Evolutionary conservation across 2,329 filamentous ascomycete genomes (phyloP), one percentile per base, ranked within the genome.

Genomic region (Volutella citrinella): DNA sequence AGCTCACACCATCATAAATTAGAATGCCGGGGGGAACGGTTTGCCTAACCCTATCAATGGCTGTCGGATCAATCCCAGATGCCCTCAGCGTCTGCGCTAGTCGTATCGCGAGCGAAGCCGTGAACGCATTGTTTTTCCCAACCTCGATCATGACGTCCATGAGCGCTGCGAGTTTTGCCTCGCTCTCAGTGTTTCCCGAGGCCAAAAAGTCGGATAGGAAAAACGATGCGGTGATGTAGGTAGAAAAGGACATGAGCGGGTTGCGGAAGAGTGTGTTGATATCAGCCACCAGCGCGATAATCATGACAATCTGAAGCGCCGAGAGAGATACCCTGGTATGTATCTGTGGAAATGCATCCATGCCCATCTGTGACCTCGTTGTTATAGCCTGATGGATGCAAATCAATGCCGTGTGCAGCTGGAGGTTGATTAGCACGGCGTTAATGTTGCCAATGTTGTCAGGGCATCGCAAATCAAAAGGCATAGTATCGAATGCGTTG

Each of bases 141-240:
- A 93, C 86, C 19, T 82, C 70, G 0, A 78, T 66, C 32, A 46
- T 46, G 0, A 46, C 23, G 9, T 35, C 41, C 33, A 46, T 38
- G 2, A 95, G 68, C 43, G 82, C 81, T 4, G 85, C 90, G 46
- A 80, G 71, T 28, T 88, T 78, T 76, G 65, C 36, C 4, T 46
- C 43, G 6, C 44, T 46, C 2, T 43, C 39, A 2, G 25, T 20
- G 1, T 34, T 27, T 1, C 44, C 40, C 0, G 33, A 34, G 0
- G 23, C 28, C 2, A 41, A 5, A 3, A 46, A 46, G 5, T 46
- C 36, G 0, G 40, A 32, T 1, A 46, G 6, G 15, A 46, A 46
- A 8, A 44, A 46, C 0, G 43, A 44, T 0, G 43, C 43, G 4
- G 44, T 43, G 10, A 46, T 36, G 13, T 42, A 46, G 0, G 44